phyloP scores from a whole-genome alignment of 306 rosid species.

The Prinsepia uniflora region DNA sequence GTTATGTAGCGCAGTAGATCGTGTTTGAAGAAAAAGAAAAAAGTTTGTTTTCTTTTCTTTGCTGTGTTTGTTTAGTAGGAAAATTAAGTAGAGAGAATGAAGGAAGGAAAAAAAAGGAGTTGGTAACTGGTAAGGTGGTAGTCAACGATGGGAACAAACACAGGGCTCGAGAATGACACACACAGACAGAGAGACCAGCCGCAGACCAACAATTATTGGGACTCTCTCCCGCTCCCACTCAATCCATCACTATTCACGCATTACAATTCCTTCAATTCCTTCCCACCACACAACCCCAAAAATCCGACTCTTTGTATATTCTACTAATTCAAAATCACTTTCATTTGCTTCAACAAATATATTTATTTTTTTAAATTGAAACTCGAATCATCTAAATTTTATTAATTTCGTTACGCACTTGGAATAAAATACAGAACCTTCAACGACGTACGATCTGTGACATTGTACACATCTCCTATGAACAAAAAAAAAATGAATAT shows the following conservation, averaged over 20 bases:
- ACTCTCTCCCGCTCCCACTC: slow-evolving; percentile 23
- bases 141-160: slow-evolving; percentile 72
- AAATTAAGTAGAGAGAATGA: neutral
- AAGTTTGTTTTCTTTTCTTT: neutral
- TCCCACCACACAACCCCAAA: slow-evolving; percentile 1
- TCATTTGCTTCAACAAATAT: neutral
- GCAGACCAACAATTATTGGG: slow-evolving; percentile 36
- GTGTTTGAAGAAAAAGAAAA: neutral
- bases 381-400: too few relatives aligned
- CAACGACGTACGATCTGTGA: too few relatives aligned
- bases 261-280: neutral
- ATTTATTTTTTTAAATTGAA: neutral
- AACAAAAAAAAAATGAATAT: too few relatives aligned
- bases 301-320: too few relatives aligned
- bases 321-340: neutral
- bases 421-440: too few relatives aligned
- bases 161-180: slow-evolving; percentile 74
- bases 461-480: too few relatives aligned
- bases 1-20: neutral
- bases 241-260: neutral
- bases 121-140: slow-evolving; percentile 28
- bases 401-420: too few relatives aligned
- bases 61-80: too few relatives aligned
- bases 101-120: neutral
- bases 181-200: slow-evolving; percentile 1